Percentiles rank a stretch among this genome's conserved stretches.
phyloP scores from a whole-genome alignment of 306 rosid species.

The Lupinus albus region DNA sequence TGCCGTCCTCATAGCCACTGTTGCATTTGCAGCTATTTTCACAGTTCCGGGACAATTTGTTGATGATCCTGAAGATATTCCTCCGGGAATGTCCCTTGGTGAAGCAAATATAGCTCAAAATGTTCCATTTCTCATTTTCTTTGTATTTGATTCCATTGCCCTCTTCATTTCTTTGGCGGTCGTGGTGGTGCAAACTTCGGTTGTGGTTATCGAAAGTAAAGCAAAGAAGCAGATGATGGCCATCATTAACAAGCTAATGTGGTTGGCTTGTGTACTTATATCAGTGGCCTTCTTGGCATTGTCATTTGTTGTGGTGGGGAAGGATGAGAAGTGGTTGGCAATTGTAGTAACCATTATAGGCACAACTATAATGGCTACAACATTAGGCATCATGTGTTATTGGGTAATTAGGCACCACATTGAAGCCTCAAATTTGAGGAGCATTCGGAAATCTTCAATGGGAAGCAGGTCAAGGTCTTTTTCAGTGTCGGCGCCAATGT shows the following conservation, averaged over 20 bases:
- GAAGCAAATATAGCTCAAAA: slow-evolving; percentile 78
- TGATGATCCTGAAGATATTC: slow-evolving; percentile 52
- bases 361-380: slow-evolving; percentile 79
- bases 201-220: slow-evolving; percentile 84
- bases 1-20: slow-evolving; percentile 92
- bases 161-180: slow-evolving; percentile 91
- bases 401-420: slow-evolving; percentile 87
- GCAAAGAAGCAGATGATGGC: slow-evolving; percentile 99
- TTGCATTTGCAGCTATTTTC: slow-evolving; percentile 90
- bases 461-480: slow-evolving; percentile 72
- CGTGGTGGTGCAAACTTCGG: slow-evolving; percentile 91
- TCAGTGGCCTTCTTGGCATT: slow-evolving; percentile 80
- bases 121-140: slow-evolving; percentile 62
- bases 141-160: slow-evolving; percentile 81
- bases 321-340: slow-evolving; percentile 69
- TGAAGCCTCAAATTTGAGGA: slow-evolving; percentile 76
- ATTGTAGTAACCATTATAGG: slow-evolving; percentile 78
- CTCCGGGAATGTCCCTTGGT: slow-evolving; percentile 63
- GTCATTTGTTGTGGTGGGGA: slow-evolving; percentile 81
- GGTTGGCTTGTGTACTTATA: slow-evolving; percentile 83
- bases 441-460: slow-evolving; percentile 64
- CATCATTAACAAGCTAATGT: slow-evolving; percentile 88
- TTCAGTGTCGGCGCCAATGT: slow-evolving; percentile 61
- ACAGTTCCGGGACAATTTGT: slow-evolving; percentile 86
- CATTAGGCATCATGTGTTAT: slow-evolving; percentile 80